Evolutionary conservation across 495 filamentous ascomycete genomes (phyloP).

Genomic region (Opeltia flavorubescens): DNA sequence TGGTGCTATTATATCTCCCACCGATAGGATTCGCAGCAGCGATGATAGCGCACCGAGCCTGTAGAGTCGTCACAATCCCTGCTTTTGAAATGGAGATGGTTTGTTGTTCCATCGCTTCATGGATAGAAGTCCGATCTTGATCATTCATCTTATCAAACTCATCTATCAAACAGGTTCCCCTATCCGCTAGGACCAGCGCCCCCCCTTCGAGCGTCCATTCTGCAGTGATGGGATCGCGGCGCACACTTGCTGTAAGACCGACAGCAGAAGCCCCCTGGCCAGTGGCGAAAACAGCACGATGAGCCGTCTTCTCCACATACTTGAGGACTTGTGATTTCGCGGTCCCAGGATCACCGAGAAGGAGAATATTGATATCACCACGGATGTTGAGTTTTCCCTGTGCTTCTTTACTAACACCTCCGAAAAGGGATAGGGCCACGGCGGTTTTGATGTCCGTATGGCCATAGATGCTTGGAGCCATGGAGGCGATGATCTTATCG

Average conservation of each 20-base stretch:
- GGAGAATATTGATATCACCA: conserved; percentile 95
- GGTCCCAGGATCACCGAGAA: conserved; percentile 95
- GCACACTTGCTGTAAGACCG: conserved; percentile 93
- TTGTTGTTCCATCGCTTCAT: conserved; percentile 99
- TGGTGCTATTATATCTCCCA: conserved; percentile 90
- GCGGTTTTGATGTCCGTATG: conserved; percentile 97
- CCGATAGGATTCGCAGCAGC: conserved; percentile 95
- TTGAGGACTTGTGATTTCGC: conserved; percentile 98
- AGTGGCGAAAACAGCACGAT: conserved; percentile 94
- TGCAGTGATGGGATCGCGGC: conserved; percentile 85
- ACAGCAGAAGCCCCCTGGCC: conserved; percentile 96
- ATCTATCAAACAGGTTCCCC: conserved; percentile 92
- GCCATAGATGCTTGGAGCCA: conserved; percentile 95
- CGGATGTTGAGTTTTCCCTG: conserved; percentile 79
- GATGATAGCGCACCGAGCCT: conserved; percentile 95
- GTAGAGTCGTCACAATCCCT: conserved; percentile 93
- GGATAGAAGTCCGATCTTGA: conserved; percentile 92
- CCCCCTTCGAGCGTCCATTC: conserved; percentile 99
- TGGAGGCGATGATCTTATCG: conserved; percentile 86
- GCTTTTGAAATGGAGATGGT: conserved; percentile 99
- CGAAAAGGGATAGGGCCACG: conserved; percentile 85
- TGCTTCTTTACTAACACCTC: conserved; percentile 82
- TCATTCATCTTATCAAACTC: conserved; percentile 99
- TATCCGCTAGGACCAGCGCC: conserved; percentile 87
- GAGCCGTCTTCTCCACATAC: conserved; percentile 95